A percentile compares a stretch with the other conserved stretches of the same genome.
These are phyloP conservation scores for Wallacemonas sp. DNA, from an alignment of 208 protist genomes.

Conservation along the genomic window DNA sequence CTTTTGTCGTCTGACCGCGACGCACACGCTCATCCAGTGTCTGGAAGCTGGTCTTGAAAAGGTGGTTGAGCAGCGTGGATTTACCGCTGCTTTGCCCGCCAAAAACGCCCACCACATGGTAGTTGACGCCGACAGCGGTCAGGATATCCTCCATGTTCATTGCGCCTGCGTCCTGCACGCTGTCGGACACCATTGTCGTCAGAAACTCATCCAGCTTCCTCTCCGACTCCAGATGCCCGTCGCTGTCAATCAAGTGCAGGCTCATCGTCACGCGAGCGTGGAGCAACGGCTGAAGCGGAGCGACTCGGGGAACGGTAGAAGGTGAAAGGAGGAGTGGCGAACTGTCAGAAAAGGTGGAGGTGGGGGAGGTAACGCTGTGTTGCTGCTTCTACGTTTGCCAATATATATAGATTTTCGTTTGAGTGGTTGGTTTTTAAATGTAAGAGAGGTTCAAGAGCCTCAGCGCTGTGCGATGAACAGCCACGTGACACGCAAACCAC, in stretches of 20 bases:
- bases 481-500: too few relatives aligned
- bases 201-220: conserved; percentile 58
- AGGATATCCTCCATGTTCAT: conserved; percentile 20
- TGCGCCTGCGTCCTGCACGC: background rate
- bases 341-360: too few relatives aligned
- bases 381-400: too few relatives aligned
- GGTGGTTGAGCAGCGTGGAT: conserved; percentile 95
- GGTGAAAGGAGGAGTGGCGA: too few relatives aligned
- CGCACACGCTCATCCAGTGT: conserved; percentile 91
- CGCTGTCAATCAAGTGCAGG: conserved; percentile 68
- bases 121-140: conserved; percentile 59
- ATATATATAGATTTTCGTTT: too few relatives aligned
- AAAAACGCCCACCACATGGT: conserved; percentile 94
- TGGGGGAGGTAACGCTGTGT: too few relatives aligned
- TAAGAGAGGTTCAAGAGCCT: too few relatives aligned
- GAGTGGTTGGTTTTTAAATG: too few relatives aligned
- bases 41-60: conserved; percentile 95
- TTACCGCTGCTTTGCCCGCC: conserved; percentile 97
- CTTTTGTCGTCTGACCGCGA: conserved; percentile 95
- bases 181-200: conserved; percentile 14
- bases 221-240: conserved; percentile 59
- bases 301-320: too few relatives aligned
- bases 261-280: conserved; percentile 27
- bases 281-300: too few relatives aligned
- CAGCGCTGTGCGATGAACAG: too few relatives aligned